Evolutionary conservation across 345 rosid genomes (phyloP), one percentile per base, ranked within the genome.

Genomic region (Eucalyptus pauciflora): DNA sequence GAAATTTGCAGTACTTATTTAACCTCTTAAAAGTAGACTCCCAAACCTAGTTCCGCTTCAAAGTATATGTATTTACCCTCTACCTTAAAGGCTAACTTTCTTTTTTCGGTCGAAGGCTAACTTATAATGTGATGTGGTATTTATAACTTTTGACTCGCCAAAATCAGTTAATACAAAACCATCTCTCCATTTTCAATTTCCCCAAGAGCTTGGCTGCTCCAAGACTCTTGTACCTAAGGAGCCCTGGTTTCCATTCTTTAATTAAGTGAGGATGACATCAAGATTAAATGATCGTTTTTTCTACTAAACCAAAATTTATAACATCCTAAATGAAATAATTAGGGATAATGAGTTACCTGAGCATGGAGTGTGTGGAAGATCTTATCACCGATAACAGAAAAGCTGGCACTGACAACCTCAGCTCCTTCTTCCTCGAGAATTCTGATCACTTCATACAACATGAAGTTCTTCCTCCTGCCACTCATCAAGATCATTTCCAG

Each of bases 361-460:
- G 97, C 96, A 88, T 95, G 96, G 86, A 95, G 54, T 15, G 93
- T 46, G 92, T 94, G 93, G 89, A 93, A 93, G 87, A 94, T 85
- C 91, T 91, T 95, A 88, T 90, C 93, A 29, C 93, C 95, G 1
- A 90, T 86, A 11, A 91, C 90, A 29, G 92, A 90, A 88, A 90
- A 93, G 90, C 90, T 93, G 4, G 95, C 94, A 46, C 91, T 90
- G 20, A 93, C 92, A 58, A 95, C 96, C 86, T 92, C 92, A 67
- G 94, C 95, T 56, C 97, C 97, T 94, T 94, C 97, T 88, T 93
- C 92, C 27, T 93, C 89, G 17, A 95, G 91, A 86, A 94, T 91
- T 54, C 88, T 87, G 6, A 94, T 92, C 17, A 90, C 92, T 91
- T 94, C 91, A 86, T 86, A 87, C 7, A 93, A 50, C 92, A 88